Conservation (phyloP, 371 early-diverging fungal species). For the Mucor lusitanicus region DNA sequence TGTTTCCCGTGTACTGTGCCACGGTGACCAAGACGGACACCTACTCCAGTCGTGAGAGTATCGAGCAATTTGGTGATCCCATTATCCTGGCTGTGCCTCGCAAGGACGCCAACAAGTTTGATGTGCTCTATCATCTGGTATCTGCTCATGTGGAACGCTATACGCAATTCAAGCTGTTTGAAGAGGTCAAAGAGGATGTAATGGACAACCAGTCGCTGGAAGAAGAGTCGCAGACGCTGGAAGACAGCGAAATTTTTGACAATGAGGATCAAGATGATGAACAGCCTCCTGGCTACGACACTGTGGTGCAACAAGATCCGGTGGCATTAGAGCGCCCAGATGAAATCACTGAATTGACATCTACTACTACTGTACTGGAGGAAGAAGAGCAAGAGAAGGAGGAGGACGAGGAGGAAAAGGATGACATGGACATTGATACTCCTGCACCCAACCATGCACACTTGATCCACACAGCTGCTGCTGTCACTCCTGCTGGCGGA, state of each 20-base stretch:
- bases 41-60: background rate
- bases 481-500: slow-evolving; percentile 47
- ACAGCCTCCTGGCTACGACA: slow-evolving; percentile 2
- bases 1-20: slow-evolving; percentile 50
- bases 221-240: background rate
- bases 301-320: background rate
- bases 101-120: slow-evolving; percentile 28
- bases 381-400: too few species aligned
- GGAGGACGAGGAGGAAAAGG: too few species aligned
- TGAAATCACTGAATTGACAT: background rate
- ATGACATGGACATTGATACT: slow-evolving; percentile 18
- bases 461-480: slow-evolving; percentile 47
- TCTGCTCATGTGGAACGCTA: slow-evolving; percentile 42
- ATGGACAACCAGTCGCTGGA: background rate
- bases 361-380: background rate
- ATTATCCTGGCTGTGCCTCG: slow-evolving; percentile 36
- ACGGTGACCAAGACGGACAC: slow-evolving; percentile 16
- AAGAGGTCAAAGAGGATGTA: slow-evolving; percentile 29
- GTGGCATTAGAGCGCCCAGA: background rate
- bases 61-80: slow-evolving; percentile 42
- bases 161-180: slow-evolving; percentile 42
- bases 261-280: slow-evolving; percentile 3
- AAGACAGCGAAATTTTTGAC: background rate
- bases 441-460: slow-evolving; percentile 7
- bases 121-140: slow-evolving; percentile 31